Evolutionary conservation across 1,139 yeast genomes (phyloP).

Genomic region (Kluyveromyces marxianus): DNA sequence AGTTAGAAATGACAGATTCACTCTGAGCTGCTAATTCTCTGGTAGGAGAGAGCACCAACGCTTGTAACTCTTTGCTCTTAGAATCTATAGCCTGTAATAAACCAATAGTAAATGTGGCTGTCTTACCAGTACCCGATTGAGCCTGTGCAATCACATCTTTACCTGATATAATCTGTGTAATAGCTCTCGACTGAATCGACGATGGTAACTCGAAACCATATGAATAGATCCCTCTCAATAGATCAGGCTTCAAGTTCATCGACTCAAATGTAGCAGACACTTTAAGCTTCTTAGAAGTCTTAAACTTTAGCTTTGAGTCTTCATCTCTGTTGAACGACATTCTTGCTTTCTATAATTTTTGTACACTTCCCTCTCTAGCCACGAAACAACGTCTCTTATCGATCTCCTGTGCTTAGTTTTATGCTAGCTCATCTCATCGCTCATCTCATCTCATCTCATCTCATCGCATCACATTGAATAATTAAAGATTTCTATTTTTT

Average conservation of each 20-base stretch:
- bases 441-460: background rate
- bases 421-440: no score
- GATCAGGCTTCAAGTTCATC: slow-evolving; percentile 65
- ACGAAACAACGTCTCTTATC: no score
- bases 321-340: slow-evolving; percentile 52
- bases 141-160: slow-evolving; percentile 95
- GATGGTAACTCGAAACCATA: slow-evolving; percentile 95
- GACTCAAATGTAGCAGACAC: slow-evolving; percentile 66
- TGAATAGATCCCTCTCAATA: slow-evolving; percentile 68
- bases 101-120: slow-evolving; percentile 93
- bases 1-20: slow-evolving; percentile 70
- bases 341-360: background rate
- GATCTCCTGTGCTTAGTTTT: background rate
- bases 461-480: slow-evolving; percentile 7
- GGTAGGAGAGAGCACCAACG: slow-evolving; percentile 88
- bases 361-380: background rate
- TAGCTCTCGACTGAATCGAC: slow-evolving; percentile 92
- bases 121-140: slow-evolving; percentile 97
- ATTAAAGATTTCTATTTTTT: background rate
- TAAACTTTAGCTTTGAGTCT: slow-evolving; percentile 53
- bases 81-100: slow-evolving; percentile 64
- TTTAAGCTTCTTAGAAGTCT: slow-evolving; percentile 54
- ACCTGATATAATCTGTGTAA: slow-evolving; percentile 84
- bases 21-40: slow-evolving; percentile 90
- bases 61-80: slow-evolving; percentile 58